Conservation (phyloP, 2,329 filamentous ascomycete species). For the Cordyceps tenuipes region DNA sequence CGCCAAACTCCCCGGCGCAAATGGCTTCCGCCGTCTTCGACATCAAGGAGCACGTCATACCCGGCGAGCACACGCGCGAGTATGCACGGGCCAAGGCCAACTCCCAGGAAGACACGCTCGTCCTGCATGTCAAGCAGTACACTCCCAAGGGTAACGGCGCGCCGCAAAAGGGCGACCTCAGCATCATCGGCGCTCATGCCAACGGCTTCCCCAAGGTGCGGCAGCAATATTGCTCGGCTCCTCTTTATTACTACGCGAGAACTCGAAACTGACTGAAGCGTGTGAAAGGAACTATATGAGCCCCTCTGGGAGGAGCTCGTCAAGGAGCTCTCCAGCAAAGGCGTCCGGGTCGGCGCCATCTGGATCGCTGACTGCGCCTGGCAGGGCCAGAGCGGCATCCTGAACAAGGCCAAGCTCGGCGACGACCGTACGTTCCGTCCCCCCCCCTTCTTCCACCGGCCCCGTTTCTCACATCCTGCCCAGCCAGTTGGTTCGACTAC, state of each 20-base stretch:
- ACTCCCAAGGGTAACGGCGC: constrained; percentile 61
- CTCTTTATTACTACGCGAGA: not conserved
- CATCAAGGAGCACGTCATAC: constrained; percentile 65
- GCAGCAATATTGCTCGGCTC: not conserved
- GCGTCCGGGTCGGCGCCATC: constrained; percentile 67
- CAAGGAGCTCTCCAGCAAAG: constrained; percentile 43
- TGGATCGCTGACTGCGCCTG: constrained; percentile 88
- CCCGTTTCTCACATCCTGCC: not conserved
- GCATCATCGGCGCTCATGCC: constrained; percentile 78
- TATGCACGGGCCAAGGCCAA: constrained; percentile 65
- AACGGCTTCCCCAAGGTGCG: constrained; percentile 85
- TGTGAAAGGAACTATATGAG: constrained; percentile 75
- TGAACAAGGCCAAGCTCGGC: constrained; percentile 70
- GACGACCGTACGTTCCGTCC: constrained; percentile 62
- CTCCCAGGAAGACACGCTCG: constrained; percentile 65
- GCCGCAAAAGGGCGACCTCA: constrained; percentile 68
- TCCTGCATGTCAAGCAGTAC: constrained; percentile 81
- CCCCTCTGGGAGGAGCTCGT: constrained; percentile 82
- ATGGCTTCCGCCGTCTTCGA: constrained; percentile 40
- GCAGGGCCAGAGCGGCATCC: constrained; percentile 68
- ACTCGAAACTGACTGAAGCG: not conserved
- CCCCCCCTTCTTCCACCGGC: too few relatives aligned
- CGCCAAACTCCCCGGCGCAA: not conserved
- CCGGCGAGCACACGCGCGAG: constrained; percentile 72
- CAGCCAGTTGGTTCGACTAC: constrained; percentile 81